These are phyloP conservation scores for Pseudonitzschia pungens DNA, from an alignment of 108 stramenopile species.

Conservation along the genomic window DNA sequence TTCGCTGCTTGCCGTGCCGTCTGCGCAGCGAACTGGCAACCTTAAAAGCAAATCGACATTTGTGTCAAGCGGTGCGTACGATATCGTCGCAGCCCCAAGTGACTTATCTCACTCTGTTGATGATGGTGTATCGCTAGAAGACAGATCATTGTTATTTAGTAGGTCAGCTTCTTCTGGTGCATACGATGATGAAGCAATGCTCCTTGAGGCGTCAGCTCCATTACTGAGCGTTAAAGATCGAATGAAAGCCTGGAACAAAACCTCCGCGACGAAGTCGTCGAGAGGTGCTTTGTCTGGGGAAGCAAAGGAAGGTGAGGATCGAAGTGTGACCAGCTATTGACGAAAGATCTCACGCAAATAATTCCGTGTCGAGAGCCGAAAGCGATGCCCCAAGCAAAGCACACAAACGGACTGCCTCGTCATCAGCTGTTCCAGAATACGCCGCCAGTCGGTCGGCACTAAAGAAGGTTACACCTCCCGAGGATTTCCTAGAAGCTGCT, in stretches of 20 bases:
- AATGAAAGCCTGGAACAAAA: slow-evolving; percentile 11
- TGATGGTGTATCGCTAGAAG: background rate
- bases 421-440: background rate
- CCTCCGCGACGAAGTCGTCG: background rate
- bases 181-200: background rate
- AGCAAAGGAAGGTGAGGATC: background rate
- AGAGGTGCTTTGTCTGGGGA: background rate
- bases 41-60: background rate
- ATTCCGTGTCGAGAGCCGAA: background rate
- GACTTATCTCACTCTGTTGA: background rate
- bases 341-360: background rate
- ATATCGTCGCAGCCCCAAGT: background rate
- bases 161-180: background rate
- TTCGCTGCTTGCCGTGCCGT: background rate
- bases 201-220: background rate
- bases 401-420: background rate
- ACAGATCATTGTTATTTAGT: background rate
- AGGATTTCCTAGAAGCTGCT: too few relatives aligned
- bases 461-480: slow-evolving; percentile 1
- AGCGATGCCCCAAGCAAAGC: background rate
- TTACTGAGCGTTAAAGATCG: slow-evolving; percentile 9
- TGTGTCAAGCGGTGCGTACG: background rate
- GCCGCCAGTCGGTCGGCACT: background rate
- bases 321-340: background rate
- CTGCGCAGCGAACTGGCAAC: background rate